Evolutionary conservation across 2,329 filamentous ascomycete genomes (phyloP), one percentile per base, ranked within the genome.

Genomic region (Colletotrichum somersetense): DNA sequence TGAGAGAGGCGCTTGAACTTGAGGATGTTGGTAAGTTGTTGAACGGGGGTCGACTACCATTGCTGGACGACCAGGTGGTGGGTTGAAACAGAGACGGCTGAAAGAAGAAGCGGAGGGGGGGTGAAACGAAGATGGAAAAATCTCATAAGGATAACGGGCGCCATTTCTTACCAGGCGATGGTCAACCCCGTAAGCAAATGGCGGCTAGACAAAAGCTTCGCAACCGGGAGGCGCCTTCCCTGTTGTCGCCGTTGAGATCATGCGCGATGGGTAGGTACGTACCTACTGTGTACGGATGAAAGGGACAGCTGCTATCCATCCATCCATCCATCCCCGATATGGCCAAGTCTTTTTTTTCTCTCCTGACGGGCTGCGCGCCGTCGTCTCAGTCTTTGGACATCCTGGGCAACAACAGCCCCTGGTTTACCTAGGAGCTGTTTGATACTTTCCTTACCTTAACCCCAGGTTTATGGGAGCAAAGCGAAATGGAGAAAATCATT

Each of bases 331-430:
- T 50, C 55, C 55, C 35, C 42, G 35, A 72, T 23, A 14, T 26
- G 35, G 46, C 20, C 10, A 42, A 20, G n/a, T 14, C 16, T 18
- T n/a, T 10, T 18, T 18, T n/a, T 10, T 18, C 18, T 26, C 5
- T 18, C 12, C 18, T 63, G 42, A 63, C 59, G 59, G 58, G 69
- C 35, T 65, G 35, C 33, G 53, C 35, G 33, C n/a, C 16, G n/a
- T 42, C 59, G 53, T 64, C 38, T 46, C 5, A 55, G 12, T 65
- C 11, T 11, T 58, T 59, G 46, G 46, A 64, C 30, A 57, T 52
- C 23, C 59, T 59, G 48, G 59, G 59, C 69, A 64, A n/a, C 66
- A 64, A 20, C 35, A 30, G 2, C 69, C 69, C 69, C 69, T 69
- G 66, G 69, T 65, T 23, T 23, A 44, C 16, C 8, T 18, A 44